These are phyloP conservation scores for Fusarium beomiforme DNA, from an alignment of 2,329 filamentous ascomycete species.

Conservation along the genomic window DNA sequence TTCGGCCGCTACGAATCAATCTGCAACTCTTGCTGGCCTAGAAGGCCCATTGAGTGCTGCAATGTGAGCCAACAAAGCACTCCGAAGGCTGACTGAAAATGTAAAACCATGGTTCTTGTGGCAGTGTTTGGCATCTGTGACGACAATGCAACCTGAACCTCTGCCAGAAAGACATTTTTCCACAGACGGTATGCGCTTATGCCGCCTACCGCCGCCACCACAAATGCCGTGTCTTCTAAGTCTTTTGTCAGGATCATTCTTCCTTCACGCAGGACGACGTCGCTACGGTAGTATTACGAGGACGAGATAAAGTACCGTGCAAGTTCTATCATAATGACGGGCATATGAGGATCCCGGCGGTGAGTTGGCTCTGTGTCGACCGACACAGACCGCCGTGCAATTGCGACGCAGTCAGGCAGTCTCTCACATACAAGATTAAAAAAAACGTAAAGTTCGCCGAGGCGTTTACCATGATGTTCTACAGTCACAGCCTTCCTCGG, in stretches of 20 bases:
- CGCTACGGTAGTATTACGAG: background rate
- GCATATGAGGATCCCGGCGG: background rate
- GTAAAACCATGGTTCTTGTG: constrained; percentile 22
- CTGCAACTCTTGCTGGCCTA: constrained; percentile 35
- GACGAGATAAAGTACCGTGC: background rate
- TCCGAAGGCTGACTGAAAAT: constrained; percentile 5
- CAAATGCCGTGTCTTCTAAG: background rate
- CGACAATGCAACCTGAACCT: constrained; percentile 14
- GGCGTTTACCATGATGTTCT: constrained; percentile 19
- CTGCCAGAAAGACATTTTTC: background rate
- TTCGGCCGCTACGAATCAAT: constrained; percentile 41
- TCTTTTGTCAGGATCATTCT: constrained; percentile 5
- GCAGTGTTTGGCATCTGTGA: constrained; percentile 17
- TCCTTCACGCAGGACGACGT: constrained; percentile 5
- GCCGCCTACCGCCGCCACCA: constrained; percentile 16
- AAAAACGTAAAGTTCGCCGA: constrained; percentile 27
- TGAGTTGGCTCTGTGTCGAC: background rate
- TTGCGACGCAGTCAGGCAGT: constrained; percentile 11
- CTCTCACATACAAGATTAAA: constrained; percentile 13
- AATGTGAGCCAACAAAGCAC: constrained; percentile 16
- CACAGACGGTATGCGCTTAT: constrained; percentile 1
- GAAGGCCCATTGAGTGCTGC: background rate
- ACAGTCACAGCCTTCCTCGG: constrained; percentile 14
- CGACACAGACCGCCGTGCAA: constrained; percentile 28
- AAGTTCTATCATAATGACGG: background rate